phyloP scores from a whole-genome alignment of 495 filamentous ascomycete species.

The Jackrogersella multiformis region DNA sequence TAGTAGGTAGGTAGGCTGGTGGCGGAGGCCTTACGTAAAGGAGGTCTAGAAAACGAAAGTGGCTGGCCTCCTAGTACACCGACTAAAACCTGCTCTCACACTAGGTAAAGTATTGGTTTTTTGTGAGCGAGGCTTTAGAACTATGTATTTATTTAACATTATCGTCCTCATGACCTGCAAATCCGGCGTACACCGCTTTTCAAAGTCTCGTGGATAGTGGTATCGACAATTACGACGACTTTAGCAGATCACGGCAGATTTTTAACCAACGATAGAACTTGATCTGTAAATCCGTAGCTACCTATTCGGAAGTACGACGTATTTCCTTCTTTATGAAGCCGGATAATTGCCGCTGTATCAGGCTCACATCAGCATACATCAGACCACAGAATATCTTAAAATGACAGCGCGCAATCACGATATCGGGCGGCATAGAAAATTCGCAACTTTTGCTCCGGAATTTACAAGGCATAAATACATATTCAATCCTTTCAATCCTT shows the following conservation, averaged over 20 bases:
- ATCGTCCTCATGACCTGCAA: no score
- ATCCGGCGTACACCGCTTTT: no score
- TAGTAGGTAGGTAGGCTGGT: no score
- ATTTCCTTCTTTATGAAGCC: not conserved
- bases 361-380: constrained; percentile 6
- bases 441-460: not conserved
- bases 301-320: constrained; percentile 1
- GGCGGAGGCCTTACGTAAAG: not conserved
- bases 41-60: not conserved
- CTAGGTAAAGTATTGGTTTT: no score
- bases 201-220: no score
- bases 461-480: not conserved
- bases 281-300: not conserved
- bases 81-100: not conserved
- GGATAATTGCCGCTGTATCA: not conserved
- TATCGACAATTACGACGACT: not conserved
- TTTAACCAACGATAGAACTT: not conserved
- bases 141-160: not conserved
- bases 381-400: not conserved
- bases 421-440: not conserved
- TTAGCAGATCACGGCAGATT: not conserved
- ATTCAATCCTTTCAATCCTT: constrained; percentile 3
- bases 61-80: not conserved
- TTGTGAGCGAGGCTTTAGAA: not conserved
- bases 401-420: not conserved